Evolutionary conservation across 306 rosid genomes (phyloP), one percentile per base, ranked within the genome.

Genomic region (Acacia melanoxylon): DNA sequence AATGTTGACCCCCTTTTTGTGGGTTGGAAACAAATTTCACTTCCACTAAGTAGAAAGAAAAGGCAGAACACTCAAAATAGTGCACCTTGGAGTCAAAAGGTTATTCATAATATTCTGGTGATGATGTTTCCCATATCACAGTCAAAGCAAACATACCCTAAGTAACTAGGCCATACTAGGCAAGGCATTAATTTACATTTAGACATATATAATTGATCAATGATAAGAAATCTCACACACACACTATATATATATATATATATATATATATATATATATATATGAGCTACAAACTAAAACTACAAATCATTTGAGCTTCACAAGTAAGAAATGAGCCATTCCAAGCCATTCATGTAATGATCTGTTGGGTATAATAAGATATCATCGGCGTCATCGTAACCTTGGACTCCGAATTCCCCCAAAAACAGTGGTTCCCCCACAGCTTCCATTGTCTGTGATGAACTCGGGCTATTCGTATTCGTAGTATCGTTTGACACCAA

Each of bases 331-430:
- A 76, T 87, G 76, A 83, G 51, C 95, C 95, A 93, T 10, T 88
- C 92, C 87, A 91, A 66, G 25, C 87, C 84, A 42, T 81, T 78
- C 51, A 63, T 58, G 69, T 85, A 84, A 56, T 74, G 61, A 20
- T 81, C 84, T 0, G 89, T 82, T 72, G 81, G 79, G 83, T 79
- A 86, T 3, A 70, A 2, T 8, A 90, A 83, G 24, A 73, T 82
- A 29, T 68, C 81, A 42, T 77, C 79, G 59, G 80, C 90, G 24
- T 79, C 77, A 51, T 82, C 91, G 37, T 83, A 89, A 12, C 59
- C 92, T n/a, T 84, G 89, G 65, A 85, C 80, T n/a, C 83, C 84
- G 54, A 86, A 84, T 9, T 91, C 91, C 24, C 89, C 95, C 9
- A 84, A 59, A 84, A 89, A 84, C 7, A 89, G 83, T 17, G 89